Percentiles rank a stretch among this genome's conserved stretches.
These are phyloP conservation scores for Lactarius sanguifluus DNA, from an alignment of 768 basidiomycete species.

Conservation along the genomic window DNA sequence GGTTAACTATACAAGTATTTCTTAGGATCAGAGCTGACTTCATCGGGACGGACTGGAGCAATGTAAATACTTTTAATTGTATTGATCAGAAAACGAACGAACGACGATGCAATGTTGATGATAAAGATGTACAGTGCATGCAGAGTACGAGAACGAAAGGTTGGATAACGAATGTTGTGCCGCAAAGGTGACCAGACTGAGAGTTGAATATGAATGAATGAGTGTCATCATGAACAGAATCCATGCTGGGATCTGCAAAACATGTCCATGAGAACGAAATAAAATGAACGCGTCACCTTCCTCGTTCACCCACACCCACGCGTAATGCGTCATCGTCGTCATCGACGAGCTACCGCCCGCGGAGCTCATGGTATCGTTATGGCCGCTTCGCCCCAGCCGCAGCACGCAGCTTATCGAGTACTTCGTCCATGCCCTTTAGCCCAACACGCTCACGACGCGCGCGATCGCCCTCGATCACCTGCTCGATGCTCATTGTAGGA, in stretches of 20 bases:
- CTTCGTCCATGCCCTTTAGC: constrained; percentile 29
- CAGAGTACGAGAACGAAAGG: constrained; percentile 19
- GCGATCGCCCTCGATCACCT: constrained; percentile 27
- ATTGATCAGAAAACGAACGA: constrained; percentile 22
- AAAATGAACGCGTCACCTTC: constrained; percentile 20
- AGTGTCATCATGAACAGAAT: constrained; percentile 16
- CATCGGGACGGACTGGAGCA: neutral
- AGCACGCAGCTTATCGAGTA: constrained; percentile 27
- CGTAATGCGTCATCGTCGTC: constrained; percentile 13
- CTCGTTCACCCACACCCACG: constrained; percentile 14
- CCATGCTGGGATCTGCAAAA: neutral
- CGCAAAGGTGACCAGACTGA: constrained; percentile 16
- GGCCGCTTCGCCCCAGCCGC: constrained; percentile 14
- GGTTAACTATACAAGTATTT: neutral
- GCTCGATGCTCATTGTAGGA: constrained; percentile 27
- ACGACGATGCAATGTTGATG: constrained; percentile 24
- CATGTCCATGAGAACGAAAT: constrained; percentile 2
- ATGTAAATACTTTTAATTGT: constrained; percentile 17
- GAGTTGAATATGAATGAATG: constrained; percentile 2
- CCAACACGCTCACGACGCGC: constrained; percentile 23
- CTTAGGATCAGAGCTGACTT: neutral
- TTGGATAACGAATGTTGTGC: constrained; percentile 10
- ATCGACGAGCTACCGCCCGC: constrained; percentile 8
- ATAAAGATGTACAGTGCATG: constrained; percentile 28
- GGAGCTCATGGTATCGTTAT: constrained; percentile 11